A percentile compares a stretch with the other conserved stretches of the same genome.
Evolutionary conservation across 2,329 filamentous ascomycete genomes (phyloP).

Genomic region (Phoma sp.): DNA sequence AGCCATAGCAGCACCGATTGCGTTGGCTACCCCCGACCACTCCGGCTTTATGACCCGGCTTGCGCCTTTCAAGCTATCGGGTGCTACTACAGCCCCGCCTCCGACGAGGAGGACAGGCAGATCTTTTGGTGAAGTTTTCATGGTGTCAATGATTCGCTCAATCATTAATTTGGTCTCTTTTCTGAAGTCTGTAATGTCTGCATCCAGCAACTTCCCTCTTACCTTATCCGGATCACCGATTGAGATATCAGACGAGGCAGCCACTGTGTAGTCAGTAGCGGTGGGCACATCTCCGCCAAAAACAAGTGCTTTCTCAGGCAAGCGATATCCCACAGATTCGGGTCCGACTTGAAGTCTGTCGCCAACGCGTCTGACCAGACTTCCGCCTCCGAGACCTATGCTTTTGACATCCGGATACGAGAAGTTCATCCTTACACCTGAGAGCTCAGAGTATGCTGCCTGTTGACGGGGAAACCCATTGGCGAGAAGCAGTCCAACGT

Average conservation of each 20-base stretch:
- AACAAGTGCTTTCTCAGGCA: conserved; percentile 60
- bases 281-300: conserved; percentile 65
- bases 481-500: conserved; percentile 65
- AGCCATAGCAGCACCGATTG: conserved; percentile 68
- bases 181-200: conserved; percentile 50
- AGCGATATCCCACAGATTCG: conserved; percentile 66
- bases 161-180: conserved; percentile 57
- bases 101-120: conserved; percentile 67
- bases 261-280: conserved; percentile 62
- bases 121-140: conserved; percentile 67
- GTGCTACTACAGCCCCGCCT: conserved; percentile 66
- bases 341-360: conserved; percentile 60
- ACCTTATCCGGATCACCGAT: conserved; percentile 54
- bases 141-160: conserved; percentile 64
- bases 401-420: conserved; percentile 61
- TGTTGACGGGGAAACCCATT: conserved; percentile 69
- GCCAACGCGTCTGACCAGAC: conserved; percentile 55
- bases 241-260: conserved; percentile 40
- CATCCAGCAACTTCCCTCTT: conserved; percentile 39
- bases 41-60: conserved; percentile 62
- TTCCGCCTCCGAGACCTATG: conserved; percentile 66
- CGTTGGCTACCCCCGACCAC: conserved; percentile 67
- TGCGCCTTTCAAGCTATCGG: conserved; percentile 61
- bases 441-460: conserved; percentile 66
- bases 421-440: conserved; percentile 67